A percentile compares a stretch with the other conserved stretches of the same genome.
Conservation (phyloP, 768 basidiomycete species). For the Suillus ampliporus region DNA sequence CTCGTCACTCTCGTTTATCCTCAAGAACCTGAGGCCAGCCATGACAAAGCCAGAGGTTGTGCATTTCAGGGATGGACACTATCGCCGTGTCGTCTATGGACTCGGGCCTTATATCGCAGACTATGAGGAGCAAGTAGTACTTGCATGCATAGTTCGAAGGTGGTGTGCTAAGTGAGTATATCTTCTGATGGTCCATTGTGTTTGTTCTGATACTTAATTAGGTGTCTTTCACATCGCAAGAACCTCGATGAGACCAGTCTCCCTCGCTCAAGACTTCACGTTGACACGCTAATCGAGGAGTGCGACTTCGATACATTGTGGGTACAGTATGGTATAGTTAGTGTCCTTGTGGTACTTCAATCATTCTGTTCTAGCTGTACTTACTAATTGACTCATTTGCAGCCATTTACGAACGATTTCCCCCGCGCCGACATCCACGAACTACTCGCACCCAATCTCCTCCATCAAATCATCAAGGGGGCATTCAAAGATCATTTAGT, state of each 20-base stretch:
- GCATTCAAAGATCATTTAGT: conserved; percentile 50
- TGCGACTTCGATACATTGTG: conserved; percentile 37
- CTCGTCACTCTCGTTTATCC: conserved; percentile 31
- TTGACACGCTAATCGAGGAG: conserved; percentile 29
- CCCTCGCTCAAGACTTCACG: conserved; percentile 26
- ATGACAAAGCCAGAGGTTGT: conserved; percentile 29
- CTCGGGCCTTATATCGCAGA: conserved; percentile 47
- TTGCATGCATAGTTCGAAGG: conserved; percentile 39
- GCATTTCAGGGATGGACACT: conserved; percentile 20
- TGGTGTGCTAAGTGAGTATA: conserved; percentile 42
- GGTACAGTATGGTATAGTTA: conserved; percentile 40
- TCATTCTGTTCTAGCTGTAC: neutral
- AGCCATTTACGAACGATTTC: conserved; percentile 20
- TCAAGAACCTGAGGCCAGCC: conserved; percentile 24
- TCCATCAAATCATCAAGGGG: conserved; percentile 56
- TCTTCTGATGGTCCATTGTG: neutral
- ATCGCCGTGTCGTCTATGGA: conserved; percentile 34
- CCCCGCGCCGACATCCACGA: conserved; percentile 33
- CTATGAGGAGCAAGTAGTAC: conserved; percentile 45
- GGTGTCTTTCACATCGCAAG: conserved; percentile 28
- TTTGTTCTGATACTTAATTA: conserved; percentile 19
- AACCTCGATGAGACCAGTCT: conserved; percentile 31
- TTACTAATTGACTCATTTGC: neutral
- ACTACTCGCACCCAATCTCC: conserved; percentile 43
- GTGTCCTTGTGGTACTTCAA: conserved; percentile 19